phyloP scores from a whole-genome alignment of 2,329 filamentous ascomycete species.

The Fusarium lyarnte region DNA sequence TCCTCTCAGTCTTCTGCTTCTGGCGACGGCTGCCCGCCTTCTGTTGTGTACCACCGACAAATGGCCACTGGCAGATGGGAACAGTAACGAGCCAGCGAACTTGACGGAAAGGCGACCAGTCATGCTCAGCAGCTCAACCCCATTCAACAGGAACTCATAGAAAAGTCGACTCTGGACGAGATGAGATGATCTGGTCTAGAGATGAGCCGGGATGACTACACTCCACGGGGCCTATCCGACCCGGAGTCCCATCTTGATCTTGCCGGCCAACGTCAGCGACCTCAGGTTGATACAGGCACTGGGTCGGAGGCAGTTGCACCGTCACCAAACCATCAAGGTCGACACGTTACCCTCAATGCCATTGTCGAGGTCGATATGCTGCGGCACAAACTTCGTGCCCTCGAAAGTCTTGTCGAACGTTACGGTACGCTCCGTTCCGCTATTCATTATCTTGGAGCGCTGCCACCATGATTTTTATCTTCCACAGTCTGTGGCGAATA shows the following conservation, averaged over 20 bases:
- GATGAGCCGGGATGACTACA: slow-evolving; percentile 46
- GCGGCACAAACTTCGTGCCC: slow-evolving; percentile 62
- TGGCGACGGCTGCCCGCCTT: slow-evolving; percentile 37
- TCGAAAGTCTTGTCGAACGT: slow-evolving; percentile 59
- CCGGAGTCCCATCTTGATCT: slow-evolving; percentile 46
- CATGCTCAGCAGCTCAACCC: slow-evolving; percentile 40
- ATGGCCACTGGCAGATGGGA: slow-evolving; percentile 38
- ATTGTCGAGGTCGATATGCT: slow-evolving; percentile 64
- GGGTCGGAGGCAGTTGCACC: slow-evolving; percentile 60
- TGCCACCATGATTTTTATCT: slow-evolving; percentile 12
- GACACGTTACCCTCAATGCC: slow-evolving; percentile 58
- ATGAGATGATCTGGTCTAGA: slow-evolving; percentile 46
- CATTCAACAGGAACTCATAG: slow-evolving; percentile 39
- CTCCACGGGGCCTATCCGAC: slow-evolving; percentile 46
- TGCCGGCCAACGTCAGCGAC: slow-evolving; percentile 51
- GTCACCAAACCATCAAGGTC: slow-evolving; percentile 58
- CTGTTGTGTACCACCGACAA: slow-evolving; percentile 38
- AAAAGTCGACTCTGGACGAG: slow-evolving; percentile 41
- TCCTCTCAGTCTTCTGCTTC: slow-evolving; percentile 29
- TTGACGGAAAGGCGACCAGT: slow-evolving; percentile 31
- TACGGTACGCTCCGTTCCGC: slow-evolving; percentile 54
- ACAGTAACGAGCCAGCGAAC: slow-evolving; percentile 35
- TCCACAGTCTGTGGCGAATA: slow-evolving; percentile 1
- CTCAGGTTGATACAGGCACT: slow-evolving; percentile 62
- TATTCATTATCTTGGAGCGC: slow-evolving; percentile 11